Evolutionary conservation across 2,329 filamentous ascomycete species (phyloP).

Genomic region (Aspergillus japonicus): DNA sequence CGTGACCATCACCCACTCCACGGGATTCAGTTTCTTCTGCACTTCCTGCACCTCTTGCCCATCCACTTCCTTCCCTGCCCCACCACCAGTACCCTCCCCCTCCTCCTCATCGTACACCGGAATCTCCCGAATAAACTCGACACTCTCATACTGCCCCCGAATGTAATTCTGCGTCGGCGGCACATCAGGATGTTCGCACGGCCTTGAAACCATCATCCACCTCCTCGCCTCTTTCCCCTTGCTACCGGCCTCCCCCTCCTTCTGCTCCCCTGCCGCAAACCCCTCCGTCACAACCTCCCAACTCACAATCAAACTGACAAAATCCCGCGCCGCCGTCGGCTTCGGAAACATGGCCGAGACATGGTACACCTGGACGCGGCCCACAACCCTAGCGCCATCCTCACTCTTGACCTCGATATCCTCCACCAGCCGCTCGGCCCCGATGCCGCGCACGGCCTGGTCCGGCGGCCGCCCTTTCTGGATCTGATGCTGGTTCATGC

Average conservation of each 20-base stretch:
- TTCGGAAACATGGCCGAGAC: slow-evolving; percentile 87
- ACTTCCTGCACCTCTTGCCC: slow-evolving; percentile 22
- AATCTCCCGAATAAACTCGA: slow-evolving; percentile 86
- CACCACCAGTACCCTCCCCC: slow-evolving; percentile 4
- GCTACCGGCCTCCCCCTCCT: slow-evolving; percentile 30
- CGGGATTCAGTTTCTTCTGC: slow-evolving; percentile 60
- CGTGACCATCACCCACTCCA: slow-evolving; percentile 94
- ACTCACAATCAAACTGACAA: slow-evolving; percentile 74
- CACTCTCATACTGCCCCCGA: slow-evolving; percentile 82
- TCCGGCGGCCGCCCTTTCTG: slow-evolving; percentile 66
- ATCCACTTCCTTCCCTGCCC: slow-evolving; percentile 13
- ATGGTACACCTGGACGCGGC: slow-evolving; percentile 64
- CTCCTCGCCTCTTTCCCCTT: slow-evolving; percentile 56
- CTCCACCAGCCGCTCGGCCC: slow-evolving; percentile 73
- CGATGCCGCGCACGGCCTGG: slow-evolving; percentile 79
- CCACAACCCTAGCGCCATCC: slow-evolving; percentile 17
- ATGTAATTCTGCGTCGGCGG: slow-evolving; percentile 71
- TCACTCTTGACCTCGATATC: slow-evolving; percentile 48
- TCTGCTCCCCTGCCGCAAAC: slow-evolving; percentile 17
- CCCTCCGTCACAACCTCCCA: slow-evolving; percentile 44
- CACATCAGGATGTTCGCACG: slow-evolving; percentile 73
- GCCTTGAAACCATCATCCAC: slow-evolving; percentile 85
- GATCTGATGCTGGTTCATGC: slow-evolving; percentile 66
- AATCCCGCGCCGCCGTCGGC: slow-evolving; percentile 83
- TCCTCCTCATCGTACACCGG: slow-evolving; percentile 38